A percentile compares a stretch with the other conserved stretches of the same genome.
These are phyloP conservation scores for Erythrophleum fordii DNA, from an alignment of 306 rosid species.

Conservation along the genomic window DNA sequence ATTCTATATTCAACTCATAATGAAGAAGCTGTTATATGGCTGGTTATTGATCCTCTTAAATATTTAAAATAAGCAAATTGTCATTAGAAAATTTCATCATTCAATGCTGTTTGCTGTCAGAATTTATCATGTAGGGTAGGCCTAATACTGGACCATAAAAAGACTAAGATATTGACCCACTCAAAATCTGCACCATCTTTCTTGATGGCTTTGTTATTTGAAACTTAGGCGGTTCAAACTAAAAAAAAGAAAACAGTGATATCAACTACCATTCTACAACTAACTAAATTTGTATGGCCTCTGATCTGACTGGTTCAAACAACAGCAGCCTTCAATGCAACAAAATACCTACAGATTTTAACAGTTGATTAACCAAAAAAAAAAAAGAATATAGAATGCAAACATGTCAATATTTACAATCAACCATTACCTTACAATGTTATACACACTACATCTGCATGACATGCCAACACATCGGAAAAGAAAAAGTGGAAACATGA, in stretches of 20 bases:
- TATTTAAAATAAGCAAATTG: neutral
- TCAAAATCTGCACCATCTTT: neutral
- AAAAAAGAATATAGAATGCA: neutral
- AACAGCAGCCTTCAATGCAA: neutral
- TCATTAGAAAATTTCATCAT: conserved; percentile 9
- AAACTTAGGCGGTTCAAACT: conserved; percentile 8
- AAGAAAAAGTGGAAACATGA: neutral
- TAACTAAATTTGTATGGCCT: conserved; percentile 30
- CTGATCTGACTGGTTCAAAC: conserved; percentile 16
- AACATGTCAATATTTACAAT: too few relatives aligned
- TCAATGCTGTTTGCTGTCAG: neutral
- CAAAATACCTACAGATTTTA: neutral
- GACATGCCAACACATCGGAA: neutral
- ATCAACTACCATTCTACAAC: conserved; percentile 50
- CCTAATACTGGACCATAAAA: conserved; percentile 29
- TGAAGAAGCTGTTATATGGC: neutral
- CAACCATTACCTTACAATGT: too few relatives aligned
- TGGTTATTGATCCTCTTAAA: conserved; percentile 16
- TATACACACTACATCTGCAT: too few relatives aligned
- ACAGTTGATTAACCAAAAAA: neutral
- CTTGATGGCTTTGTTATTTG: neutral
- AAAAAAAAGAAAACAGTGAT: neutral
- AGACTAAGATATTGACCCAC: conserved; percentile 9
- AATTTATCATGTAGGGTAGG: conserved; percentile 37
- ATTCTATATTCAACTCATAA: neutral